These are phyloP conservation scores for Rubia peregrina DNA, from an alignment of 305 asterid genomes.

Conservation along the genomic window DNA sequence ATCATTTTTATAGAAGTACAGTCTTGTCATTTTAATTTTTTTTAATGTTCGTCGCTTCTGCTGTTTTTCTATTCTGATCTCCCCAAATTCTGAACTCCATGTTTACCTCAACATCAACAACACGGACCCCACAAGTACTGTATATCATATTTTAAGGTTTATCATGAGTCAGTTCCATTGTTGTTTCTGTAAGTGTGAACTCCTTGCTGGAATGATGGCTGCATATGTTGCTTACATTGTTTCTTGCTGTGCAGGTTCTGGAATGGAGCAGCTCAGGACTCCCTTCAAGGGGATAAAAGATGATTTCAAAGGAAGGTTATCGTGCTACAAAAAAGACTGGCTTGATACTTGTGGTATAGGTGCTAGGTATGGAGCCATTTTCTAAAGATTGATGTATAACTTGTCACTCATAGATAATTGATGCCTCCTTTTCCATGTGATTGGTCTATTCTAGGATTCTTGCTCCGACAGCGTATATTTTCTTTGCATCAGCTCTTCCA, in stretches of 20 bases:
- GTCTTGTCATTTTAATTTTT: background rate
- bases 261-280: slow-evolving; percentile 49
- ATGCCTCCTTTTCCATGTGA: slow-evolving; percentile 11
- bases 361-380: slow-evolving; percentile 38
- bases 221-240: slow-evolving; percentile 9
- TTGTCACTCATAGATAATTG: background rate
- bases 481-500: slow-evolving; percentile 95
- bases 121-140: background rate
- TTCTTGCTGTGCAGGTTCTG: slow-evolving; percentile 29
- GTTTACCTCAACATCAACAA: background rate
- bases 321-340: slow-evolving; percentile 82
- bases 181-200: slow-evolving; percentile 12
- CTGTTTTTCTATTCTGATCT: background rate
- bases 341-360: slow-evolving; percentile 55
- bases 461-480: slow-evolving; percentile 87
- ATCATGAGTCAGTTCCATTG: background rate
- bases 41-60: background rate
- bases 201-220: background rate
- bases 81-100: background rate
- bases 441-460: slow-evolving; percentile 52
- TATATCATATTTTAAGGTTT: background rate
- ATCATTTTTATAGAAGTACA: background rate
- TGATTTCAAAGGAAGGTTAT: slow-evolving; percentile 62
- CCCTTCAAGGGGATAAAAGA: slow-evolving; percentile 57
- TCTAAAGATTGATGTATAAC: background rate